Conservation (phyloP, 2,329 filamentous ascomycete species). For the Cercospora nicotianae region DNA sequence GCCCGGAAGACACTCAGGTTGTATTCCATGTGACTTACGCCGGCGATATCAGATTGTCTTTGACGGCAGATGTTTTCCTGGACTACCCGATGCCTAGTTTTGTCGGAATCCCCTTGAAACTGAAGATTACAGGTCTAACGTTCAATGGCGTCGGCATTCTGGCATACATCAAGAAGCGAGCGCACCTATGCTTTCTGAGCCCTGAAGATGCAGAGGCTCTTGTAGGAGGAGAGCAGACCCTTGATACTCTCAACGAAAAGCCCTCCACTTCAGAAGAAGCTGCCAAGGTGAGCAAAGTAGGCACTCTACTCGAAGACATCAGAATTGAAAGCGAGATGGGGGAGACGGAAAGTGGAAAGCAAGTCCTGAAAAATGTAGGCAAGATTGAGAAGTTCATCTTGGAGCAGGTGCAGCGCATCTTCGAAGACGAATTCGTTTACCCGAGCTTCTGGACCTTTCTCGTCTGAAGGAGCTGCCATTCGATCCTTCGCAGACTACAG, state of each 20-base stretch:
- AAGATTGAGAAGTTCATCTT: conserved; percentile 98
- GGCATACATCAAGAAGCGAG: conserved; percentile 82
- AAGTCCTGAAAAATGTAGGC: conserved; percentile 95
- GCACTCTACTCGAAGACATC: conserved; percentile 85
- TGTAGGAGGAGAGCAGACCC: conserved; percentile 48
- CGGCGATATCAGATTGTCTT: conserved; percentile 80
- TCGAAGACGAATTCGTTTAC: conserved; percentile 98
- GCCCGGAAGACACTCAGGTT: conserved; percentile 85
- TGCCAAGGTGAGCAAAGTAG: conserved; percentile 42
- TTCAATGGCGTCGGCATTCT: conserved; percentile 94
- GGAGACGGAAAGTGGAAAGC: conserved; percentile 83
- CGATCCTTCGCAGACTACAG: background rate
- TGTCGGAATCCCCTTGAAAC: conserved; percentile 87
- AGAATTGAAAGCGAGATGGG: conserved; percentile 97
- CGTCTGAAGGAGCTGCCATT: conserved; percentile 47
- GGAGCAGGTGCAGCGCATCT: conserved; percentile 93
- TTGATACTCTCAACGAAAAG: conserved; percentile 35
- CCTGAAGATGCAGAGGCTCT: conserved; percentile 81
- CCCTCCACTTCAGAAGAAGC: conserved; percentile 3
- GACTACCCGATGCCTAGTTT: conserved; percentile 99
- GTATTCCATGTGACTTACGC: conserved; percentile 88
- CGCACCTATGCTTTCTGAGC: conserved; percentile 92
- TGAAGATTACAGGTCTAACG: conserved; percentile 90
- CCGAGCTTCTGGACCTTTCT: conserved; percentile 98
- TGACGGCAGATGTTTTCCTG: conserved; percentile 92